These are phyloP conservation scores for Pseudogymnoascus sp. DNA, from an alignment of 2,329 filamentous ascomycete genomes.

Conservation along the genomic window DNA sequence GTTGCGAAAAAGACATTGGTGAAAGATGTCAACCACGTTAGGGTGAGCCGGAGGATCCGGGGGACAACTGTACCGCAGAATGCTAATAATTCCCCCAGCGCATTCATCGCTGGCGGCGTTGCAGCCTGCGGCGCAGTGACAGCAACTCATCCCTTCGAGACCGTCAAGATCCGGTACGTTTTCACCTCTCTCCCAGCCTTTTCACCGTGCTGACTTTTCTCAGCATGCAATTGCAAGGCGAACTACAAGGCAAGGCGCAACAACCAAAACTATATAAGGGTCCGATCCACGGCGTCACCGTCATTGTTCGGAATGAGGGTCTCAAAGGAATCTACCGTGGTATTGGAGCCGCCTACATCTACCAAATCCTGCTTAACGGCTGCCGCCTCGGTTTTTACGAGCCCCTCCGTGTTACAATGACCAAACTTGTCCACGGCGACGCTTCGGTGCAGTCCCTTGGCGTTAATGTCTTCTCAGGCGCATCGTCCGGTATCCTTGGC, in stretches of 20 bases:
- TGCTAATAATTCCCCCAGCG: slow-evolving; percentile 37
- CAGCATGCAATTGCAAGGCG: slow-evolving; percentile 92
- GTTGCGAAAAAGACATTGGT: neutral
- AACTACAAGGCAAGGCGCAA: slow-evolving; percentile 79
- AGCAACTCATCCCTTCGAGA: slow-evolving; percentile 96
- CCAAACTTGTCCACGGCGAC: slow-evolving; percentile 64
- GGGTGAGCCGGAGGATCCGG: slow-evolving; percentile 31
- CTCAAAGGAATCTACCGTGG: slow-evolving; percentile 79
- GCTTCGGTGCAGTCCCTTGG: slow-evolving; percentile 71
- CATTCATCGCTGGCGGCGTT: slow-evolving; percentile 92
- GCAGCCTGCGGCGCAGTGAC: slow-evolving; percentile 96
- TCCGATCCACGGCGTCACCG: slow-evolving; percentile 81
- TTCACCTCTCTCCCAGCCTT: neutral
- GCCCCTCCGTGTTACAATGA: slow-evolving; percentile 70
- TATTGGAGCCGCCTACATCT: slow-evolving; percentile 86
- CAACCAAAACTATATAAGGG: slow-evolving; percentile 85
- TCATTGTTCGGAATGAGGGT: slow-evolving; percentile 89
- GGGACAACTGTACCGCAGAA: slow-evolving; percentile 6
- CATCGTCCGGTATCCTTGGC: slow-evolving; percentile 80
- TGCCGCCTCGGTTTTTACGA: slow-evolving; percentile 98
- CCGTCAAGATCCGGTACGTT: slow-evolving; percentile 88
- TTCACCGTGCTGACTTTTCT: neutral
- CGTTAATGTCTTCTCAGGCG: slow-evolving; percentile 91
- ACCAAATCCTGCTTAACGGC: slow-evolving; percentile 93
- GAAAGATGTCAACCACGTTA: slow-evolving; percentile 46